phyloP scores from a whole-genome alignment of 1,284 basidiomycete species.

The Austroboletus sp. region DNA sequence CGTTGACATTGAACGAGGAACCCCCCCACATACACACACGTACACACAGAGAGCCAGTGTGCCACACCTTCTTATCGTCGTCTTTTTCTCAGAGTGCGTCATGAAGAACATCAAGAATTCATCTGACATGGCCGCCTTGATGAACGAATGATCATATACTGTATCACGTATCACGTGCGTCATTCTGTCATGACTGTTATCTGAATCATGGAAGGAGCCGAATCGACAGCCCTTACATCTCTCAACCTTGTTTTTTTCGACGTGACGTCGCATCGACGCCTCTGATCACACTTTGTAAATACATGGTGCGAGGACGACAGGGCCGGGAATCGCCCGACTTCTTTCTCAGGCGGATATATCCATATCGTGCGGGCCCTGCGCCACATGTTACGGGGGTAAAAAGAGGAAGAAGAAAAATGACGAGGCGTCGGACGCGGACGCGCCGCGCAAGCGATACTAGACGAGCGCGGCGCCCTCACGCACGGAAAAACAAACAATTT shows the following conservation, averaged over 20 bases:
- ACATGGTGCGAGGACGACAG: background rate
- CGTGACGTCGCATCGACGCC: too few relatives aligned
- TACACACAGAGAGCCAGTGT: background rate
- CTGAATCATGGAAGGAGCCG: background rate
- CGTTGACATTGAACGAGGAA: too few relatives aligned
- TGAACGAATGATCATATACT: background rate
- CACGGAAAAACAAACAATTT: background rate
- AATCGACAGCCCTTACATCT: background rate
- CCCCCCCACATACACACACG: background rate
- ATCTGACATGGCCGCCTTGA: too few relatives aligned
- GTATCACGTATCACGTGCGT: background rate
- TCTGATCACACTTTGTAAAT: background rate
- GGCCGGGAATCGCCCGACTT: background rate
- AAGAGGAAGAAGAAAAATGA: background rate
- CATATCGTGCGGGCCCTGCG: background rate
- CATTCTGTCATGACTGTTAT: background rate
- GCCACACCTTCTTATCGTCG: background rate
- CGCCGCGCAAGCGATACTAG: background rate
- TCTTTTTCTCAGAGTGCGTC: too few relatives aligned
- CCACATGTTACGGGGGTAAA: background rate
- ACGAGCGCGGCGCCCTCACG: background rate
- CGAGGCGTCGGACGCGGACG: background rate
- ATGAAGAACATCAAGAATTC: too few relatives aligned
- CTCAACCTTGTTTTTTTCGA: background rate
- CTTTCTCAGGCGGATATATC: background rate